These are phyloP conservation scores for Candida succiphila DNA, from an alignment of 805 yeast species.

Conservation along the genomic window DNA sequence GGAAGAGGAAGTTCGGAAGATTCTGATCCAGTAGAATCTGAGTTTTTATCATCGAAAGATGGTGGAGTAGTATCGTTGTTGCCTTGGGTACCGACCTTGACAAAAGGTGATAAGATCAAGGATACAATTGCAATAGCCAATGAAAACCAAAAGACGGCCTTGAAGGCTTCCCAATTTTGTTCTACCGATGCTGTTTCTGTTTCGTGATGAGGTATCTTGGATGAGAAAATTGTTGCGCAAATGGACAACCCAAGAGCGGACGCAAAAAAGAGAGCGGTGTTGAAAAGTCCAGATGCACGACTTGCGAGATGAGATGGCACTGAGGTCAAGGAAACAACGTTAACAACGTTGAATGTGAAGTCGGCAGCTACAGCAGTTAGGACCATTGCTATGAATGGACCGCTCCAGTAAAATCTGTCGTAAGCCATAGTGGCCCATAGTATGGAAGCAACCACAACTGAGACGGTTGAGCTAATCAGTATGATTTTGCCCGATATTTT, in stretches of 20 bases:
- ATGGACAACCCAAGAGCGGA: conserved; percentile 27
- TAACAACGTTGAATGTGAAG: conserved; percentile 28
- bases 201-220: conserved; percentile 16
- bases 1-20: no score
- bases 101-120: conserved; percentile 16
- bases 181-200: conserved; percentile 6
- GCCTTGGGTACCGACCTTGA: conserved; percentile 22
- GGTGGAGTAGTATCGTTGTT: not conserved
- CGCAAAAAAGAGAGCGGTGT: conserved; percentile 25
- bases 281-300: conserved; percentile 31
- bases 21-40: no score
- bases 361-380: conserved; percentile 30
- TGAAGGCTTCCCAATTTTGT: conserved; percentile 16
- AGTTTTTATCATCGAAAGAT: no score
- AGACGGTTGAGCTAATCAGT: conserved; percentile 18
- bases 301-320: conserved; percentile 25
- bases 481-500: conserved; percentile 24
- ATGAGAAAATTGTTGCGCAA: conserved; percentile 22
- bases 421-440: conserved; percentile 26
- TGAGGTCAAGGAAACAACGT: conserved; percentile 24
- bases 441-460: conserved; percentile 20
- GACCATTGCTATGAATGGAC: conserved; percentile 27
- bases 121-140: conserved; percentile 19
- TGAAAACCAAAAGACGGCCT: conserved; percentile 25
- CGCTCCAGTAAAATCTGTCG: conserved; percentile 25